These are phyloP conservation scores for Colletotrichum australisinense DNA, from an alignment of 2,329 filamentous ascomycete species.

Conservation along the genomic window DNA sequence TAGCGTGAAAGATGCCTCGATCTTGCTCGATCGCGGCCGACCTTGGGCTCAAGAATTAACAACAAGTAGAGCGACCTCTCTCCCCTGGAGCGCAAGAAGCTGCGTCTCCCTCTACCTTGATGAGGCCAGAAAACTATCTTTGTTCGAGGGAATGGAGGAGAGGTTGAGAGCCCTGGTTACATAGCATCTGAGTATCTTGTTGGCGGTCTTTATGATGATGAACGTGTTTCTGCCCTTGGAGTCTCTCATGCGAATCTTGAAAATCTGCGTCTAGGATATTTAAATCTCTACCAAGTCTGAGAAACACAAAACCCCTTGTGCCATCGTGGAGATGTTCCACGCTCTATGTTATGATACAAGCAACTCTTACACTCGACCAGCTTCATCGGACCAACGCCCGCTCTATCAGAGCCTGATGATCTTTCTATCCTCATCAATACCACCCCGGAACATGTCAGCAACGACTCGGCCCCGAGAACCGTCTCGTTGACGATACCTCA, in stretches of 20 bases:
- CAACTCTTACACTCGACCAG: not conserved
- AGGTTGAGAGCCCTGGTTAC: not conserved
- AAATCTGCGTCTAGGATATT: not conserved
- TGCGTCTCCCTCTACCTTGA: too few species aligned
- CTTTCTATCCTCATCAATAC: constrained; percentile 66
- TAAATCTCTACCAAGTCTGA: not conserved
- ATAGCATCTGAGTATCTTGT: not conserved
- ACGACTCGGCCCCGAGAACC: constrained; percentile 75
- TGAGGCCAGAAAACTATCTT: too few species aligned
- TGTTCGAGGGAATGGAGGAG: too few species aligned
- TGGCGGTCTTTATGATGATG: not conserved
- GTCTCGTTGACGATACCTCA: constrained; percentile 80
- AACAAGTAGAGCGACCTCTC: too few species aligned
- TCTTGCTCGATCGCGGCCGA: too few species aligned
- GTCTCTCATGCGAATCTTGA: not conserved
- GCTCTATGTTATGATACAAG: not conserved
- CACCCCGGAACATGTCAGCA: constrained; percentile 78
- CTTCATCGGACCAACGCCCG: not conserved
- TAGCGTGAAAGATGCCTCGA: too few species aligned
- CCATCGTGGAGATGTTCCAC: not conserved
- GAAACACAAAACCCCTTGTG: not conserved
- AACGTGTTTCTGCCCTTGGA: not conserved
- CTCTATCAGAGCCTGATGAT: constrained; percentile 57
- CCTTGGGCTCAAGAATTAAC: too few species aligned
- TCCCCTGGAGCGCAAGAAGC: too few species aligned